These are phyloP conservation scores for Globisporangium cederbergense DNA, from an alignment of 352 stramenopile genomes.

Conservation along the genomic window DNA sequence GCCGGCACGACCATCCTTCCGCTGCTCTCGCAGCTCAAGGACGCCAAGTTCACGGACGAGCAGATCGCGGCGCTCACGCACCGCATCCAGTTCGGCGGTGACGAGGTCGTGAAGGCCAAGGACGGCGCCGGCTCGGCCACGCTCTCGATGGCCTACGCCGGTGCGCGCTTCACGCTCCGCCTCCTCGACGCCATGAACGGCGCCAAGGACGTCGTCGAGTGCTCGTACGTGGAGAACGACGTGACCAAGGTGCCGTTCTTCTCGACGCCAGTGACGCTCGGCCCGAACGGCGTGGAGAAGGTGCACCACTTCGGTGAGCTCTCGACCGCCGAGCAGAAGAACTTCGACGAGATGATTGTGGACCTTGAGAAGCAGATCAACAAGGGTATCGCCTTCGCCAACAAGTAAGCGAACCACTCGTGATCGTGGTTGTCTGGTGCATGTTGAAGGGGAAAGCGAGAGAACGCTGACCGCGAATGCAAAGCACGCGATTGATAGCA, in stretches of 20 bases:
- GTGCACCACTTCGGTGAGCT: conserved; percentile 91
- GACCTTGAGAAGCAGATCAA: conserved; percentile 85
- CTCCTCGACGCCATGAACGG: conserved; percentile 95
- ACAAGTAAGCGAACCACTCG: conserved; percentile 40
- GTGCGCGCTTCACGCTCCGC: conserved; percentile 91
- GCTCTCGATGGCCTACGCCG: conserved; percentile 99
- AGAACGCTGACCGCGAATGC: neutral
- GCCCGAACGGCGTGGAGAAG: conserved; percentile 95
- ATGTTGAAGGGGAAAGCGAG: neutral
- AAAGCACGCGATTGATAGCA: neutral
- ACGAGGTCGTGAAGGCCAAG: conserved; percentile 97
- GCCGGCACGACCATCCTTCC: conserved; percentile 99
- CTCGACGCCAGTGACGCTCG: conserved; percentile 93
- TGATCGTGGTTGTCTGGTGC: neutral
- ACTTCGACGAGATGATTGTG: conserved; percentile 89
- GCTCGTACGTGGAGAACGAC: conserved; percentile 96
- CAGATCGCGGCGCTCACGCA: conserved; percentile 95
- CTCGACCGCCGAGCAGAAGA: conserved; percentile 77
- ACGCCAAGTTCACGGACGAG: conserved; percentile 92
- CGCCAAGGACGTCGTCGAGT: conserved; percentile 94
- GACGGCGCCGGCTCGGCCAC: conserved; percentile 97
- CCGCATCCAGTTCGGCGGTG: conserved; percentile 92
- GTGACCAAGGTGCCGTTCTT: conserved; percentile 96
- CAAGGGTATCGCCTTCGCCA: conserved; percentile 85
- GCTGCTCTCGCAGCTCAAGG: conserved; percentile 95